phyloP scores from a whole-genome alignment of 1,284 basidiomycete genomes.

The Tilletiopsis washingtonensis region DNA sequence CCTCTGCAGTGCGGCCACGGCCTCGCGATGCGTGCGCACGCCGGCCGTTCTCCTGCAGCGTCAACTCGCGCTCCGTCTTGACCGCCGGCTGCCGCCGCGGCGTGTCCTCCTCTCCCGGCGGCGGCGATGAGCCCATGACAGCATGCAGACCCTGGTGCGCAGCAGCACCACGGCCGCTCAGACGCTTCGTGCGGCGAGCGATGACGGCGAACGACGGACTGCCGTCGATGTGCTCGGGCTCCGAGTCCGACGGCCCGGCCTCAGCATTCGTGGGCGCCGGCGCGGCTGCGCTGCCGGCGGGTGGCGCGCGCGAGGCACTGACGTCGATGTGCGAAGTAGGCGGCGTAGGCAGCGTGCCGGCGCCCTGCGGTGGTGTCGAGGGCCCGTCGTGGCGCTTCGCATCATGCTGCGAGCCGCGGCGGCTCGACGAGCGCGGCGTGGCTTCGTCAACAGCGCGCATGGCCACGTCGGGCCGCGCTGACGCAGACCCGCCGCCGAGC shows the following conservation, averaged over 20 bases:
- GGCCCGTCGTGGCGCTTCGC: too few relatives aligned
- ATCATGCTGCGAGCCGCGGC: too few relatives aligned
- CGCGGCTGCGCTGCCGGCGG: constrained; percentile 2
- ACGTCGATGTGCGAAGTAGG: constrained; percentile 33
- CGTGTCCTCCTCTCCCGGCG: neutral
- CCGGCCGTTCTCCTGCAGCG: neutral
- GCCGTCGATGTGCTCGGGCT: neutral
- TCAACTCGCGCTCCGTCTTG: neutral
- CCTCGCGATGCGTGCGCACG: neutral
- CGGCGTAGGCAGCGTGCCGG: constrained; percentile 20
- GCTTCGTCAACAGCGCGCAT: too few relatives aligned
- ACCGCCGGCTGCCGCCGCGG: too few relatives aligned
- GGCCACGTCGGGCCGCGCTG: too few relatives aligned
- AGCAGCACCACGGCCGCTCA: neutral
- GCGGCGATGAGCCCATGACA: neutral
- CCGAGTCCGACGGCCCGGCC: neutral
- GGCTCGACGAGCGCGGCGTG: too few relatives aligned
- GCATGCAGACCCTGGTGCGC: neutral
- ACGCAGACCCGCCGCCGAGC: too few relatives aligned
- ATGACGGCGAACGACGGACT: neutral
- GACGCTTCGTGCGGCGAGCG: neutral
- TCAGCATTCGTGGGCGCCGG: neutral
- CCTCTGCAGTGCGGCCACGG: neutral
- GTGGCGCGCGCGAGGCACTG: constrained; percentile 14
- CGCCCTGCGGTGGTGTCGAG: constrained; percentile 8